Evolutionary conservation across 495 filamentous ascomycete species (phyloP).

Genomic region (Talaromyces thailandensis): DNA sequence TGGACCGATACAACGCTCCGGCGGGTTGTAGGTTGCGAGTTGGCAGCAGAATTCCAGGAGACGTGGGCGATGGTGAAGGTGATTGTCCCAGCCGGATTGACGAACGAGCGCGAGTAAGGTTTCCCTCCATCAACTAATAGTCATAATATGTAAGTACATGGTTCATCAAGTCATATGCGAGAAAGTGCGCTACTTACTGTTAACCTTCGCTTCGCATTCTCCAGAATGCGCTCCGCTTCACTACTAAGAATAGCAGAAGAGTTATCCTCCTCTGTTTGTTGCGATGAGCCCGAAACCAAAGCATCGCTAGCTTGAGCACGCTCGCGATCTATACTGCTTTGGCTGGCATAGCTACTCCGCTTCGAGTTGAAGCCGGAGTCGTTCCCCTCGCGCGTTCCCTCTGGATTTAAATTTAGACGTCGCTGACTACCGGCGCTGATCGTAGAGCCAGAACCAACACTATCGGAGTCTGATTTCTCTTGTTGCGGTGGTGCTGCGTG

Average conservation of each 20-base stretch:
- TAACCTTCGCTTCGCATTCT: conserved; percentile 80
- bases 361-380: neutral
- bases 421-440: conserved; percentile 27
- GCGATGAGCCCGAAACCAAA: conserved; percentile 14
- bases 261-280: conserved; percentile 36
- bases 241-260: conserved; percentile 69
- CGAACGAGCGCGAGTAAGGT: conserved; percentile 69
- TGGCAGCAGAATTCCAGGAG: conserved; percentile 16
- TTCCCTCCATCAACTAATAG: conserved; percentile 80
- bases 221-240: conserved; percentile 78
- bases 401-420: neutral
- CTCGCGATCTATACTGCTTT: conserved; percentile 4
- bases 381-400: neutral
- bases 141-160: neutral
- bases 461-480: conserved; percentile 17
- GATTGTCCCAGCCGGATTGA: conserved; percentile 56
- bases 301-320: conserved; percentile 5
- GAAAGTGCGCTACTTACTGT: conserved; percentile 49
- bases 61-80: conserved; percentile 40
- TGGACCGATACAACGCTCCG: conserved; percentile 33
- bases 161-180: neutral
- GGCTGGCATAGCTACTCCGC: conserved; percentile 3
- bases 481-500: neutral
- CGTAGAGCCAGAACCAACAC: conserved; percentile 31
- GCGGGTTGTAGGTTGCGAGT: conserved; percentile 24